phyloP scores from a whole-genome alignment of 768 basidiomycete genomes.

The Auricularia heimuer region DNA sequence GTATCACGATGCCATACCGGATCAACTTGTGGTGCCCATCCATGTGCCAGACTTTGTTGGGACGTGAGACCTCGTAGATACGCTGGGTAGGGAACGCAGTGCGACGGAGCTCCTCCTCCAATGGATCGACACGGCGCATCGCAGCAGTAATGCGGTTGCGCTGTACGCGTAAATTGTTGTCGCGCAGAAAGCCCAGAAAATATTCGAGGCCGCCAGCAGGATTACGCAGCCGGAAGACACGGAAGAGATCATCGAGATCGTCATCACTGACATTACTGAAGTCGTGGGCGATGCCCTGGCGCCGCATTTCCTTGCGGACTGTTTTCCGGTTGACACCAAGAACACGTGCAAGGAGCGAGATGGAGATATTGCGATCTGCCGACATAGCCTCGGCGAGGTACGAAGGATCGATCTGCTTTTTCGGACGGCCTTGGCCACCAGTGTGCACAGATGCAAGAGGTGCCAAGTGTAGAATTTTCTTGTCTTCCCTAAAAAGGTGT shows the following conservation, averaged over 20 bases:
- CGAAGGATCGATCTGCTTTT: conserved; percentile 3
- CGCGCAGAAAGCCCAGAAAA: conserved; percentile 9
- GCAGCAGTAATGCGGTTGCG: conserved; percentile 4
- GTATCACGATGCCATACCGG: conserved; percentile 27
- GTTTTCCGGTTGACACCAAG: conserved; percentile 13
- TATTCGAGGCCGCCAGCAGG: conserved; percentile 16
- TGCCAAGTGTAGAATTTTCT: neutral
- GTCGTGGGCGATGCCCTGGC: conserved; percentile 5
- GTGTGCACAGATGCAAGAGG: neutral
- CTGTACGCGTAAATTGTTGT: conserved; percentile 13
- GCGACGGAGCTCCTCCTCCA: conserved; percentile 12
- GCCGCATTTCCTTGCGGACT: conserved; percentile 9
- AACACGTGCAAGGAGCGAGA: conserved; percentile 7
- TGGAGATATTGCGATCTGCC: conserved; percentile 6
- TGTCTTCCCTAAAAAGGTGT: neutral
- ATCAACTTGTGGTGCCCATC: conserved; percentile 30
- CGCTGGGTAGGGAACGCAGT: conserved; percentile 10
- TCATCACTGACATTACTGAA: conserved; percentile 12
- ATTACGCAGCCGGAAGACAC: neutral
- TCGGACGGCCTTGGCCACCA: neutral
- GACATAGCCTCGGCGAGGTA: conserved; percentile 9
- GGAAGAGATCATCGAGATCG: conserved; percentile 12
- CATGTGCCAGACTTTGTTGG: conserved; percentile 27
- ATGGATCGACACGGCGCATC: conserved; percentile 9
- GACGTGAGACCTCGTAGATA: conserved; percentile 22